phyloP scores from a whole-genome alignment of 2,329 filamentous ascomycete genomes.

The Nemania abortiva region DNA sequence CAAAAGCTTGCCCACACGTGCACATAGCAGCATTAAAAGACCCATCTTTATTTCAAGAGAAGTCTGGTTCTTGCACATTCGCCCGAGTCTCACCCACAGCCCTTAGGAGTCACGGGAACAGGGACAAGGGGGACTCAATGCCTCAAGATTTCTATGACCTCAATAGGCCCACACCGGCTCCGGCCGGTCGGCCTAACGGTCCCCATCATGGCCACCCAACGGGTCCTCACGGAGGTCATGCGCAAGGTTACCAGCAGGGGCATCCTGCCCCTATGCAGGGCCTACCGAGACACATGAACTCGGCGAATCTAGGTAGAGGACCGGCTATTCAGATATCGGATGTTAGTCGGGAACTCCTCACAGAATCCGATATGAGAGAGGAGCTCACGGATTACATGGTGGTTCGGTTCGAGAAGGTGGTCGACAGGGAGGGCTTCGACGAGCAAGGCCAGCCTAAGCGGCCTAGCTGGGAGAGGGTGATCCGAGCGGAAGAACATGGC shows the following conservation, averaged over 20 bases:
- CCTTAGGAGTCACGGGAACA: background rate
- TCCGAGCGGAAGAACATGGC: constrained; percentile 51
- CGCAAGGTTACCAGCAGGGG: constrained; percentile 21
- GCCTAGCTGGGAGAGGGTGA: constrained; percentile 58
- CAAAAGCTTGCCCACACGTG: background rate
- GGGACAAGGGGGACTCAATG: constrained; percentile 11
- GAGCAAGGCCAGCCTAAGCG: constrained; percentile 52
- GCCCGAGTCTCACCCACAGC: background rate
- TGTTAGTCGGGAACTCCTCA: constrained; percentile 54
- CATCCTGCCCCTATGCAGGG: constrained; percentile 1
- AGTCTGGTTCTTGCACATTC: constrained; percentile 15
- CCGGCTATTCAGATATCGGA: constrained; percentile 50
- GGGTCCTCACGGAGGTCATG: background rate
- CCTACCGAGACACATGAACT: constrained; percentile 29
- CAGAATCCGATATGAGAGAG: constrained; percentile 55
- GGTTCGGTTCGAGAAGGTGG: constrained; percentile 58
- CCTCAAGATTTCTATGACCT: constrained; percentile 7
- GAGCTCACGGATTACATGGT: constrained; percentile 57
- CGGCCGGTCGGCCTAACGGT: background rate
- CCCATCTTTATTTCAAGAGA: background rate
- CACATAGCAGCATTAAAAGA: constrained; percentile 15
- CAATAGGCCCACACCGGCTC: constrained; percentile 9
- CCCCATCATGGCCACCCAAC: constrained; percentile 5
- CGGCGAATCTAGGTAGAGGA: constrained; percentile 20
- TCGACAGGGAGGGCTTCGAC: constrained; percentile 52